Evolutionary conservation across 345 rosid species (phyloP).

Genomic region (Combretum micranthum): DNA sequence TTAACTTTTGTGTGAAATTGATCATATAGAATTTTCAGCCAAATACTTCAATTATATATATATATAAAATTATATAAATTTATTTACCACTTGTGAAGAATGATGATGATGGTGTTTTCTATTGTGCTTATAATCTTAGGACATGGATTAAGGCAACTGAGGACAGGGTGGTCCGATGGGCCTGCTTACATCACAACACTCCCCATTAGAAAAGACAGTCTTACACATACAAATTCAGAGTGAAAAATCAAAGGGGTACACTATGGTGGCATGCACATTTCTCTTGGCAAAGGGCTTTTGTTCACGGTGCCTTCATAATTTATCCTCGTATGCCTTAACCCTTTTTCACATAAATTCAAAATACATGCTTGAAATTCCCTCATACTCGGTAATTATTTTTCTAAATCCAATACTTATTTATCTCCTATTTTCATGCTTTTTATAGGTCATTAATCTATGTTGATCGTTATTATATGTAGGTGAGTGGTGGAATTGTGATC

Average conservation of each 20-base stretch:
- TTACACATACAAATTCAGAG: slow-evolving; percentile 64
- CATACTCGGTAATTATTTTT: slow-evolving; percentile 43
- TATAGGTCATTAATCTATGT: not conserved
- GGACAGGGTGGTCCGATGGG: slow-evolving; percentile 86
- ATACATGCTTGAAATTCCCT: slow-evolving; percentile 62
- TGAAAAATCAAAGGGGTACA: slow-evolving; percentile 70
- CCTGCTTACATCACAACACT: slow-evolving; percentile 85
- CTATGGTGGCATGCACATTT: slow-evolving; percentile 84
- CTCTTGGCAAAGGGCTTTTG: slow-evolving; percentile 81
- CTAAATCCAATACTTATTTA: too few species aligned
- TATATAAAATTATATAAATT: too few species aligned
- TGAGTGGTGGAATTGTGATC: slow-evolving; percentile 73
- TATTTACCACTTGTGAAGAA: too few species aligned
- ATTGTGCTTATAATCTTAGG: slow-evolving; percentile 16
- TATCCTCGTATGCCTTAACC: slow-evolving; percentile 71
- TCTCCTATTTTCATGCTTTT: too few species aligned
- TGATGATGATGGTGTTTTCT: too few species aligned
- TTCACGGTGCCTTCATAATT: slow-evolving; percentile 64
- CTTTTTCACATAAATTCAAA: slow-evolving; percentile 49
- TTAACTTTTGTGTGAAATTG: too few species aligned
- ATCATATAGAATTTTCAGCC: too few species aligned
- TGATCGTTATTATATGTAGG: slow-evolving; percentile 27
- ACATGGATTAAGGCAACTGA: slow-evolving; percentile 85
- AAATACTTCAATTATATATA: too few species aligned
- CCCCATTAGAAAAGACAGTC: slow-evolving; percentile 63